Percentiles rank a stretch among this genome's conserved stretches.
phyloP scores from a whole-genome alignment of 352 stramenopile species.

The Globisporangium rhizosaccharum region DNA sequence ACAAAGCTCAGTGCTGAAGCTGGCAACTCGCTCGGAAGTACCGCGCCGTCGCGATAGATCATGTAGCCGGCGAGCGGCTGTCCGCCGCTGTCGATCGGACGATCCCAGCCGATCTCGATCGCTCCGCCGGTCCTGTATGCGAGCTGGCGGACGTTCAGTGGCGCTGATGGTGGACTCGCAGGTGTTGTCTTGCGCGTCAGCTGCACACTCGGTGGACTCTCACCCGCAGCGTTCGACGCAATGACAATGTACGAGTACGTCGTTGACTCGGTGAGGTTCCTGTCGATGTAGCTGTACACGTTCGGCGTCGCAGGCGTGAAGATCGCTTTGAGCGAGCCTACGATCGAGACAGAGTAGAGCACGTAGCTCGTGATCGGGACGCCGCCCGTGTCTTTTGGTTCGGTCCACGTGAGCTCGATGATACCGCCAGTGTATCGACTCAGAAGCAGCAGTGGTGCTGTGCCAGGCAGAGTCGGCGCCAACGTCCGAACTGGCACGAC shows the following conservation, averaged over 20 bases:
- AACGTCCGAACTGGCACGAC: conserved; percentile 11
- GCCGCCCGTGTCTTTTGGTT: conserved; percentile 27
- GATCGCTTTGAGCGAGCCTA: conserved; percentile 14
- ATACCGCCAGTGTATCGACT: conserved; percentile 26
- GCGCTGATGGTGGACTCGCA: conserved; percentile 40
- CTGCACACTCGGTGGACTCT: conserved; percentile 26
- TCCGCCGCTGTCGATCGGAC: conserved; percentile 45
- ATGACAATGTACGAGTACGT: conserved; percentile 44
- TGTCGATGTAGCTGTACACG: conserved; percentile 32
- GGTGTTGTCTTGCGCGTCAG: conserved; percentile 29
- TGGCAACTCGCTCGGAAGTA: conserved; percentile 22
- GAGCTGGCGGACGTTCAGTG: conserved; percentile 36
- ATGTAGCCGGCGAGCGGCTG: conserved; percentile 38
- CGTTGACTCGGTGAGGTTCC: conserved; percentile 39
- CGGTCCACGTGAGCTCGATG: conserved; percentile 27
- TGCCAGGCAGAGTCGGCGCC: conserved; percentile 17
- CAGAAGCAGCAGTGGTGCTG: conserved; percentile 20
- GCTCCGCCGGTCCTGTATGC: conserved; percentile 40
- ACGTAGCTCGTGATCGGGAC: conserved; percentile 25
- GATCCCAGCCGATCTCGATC: conserved; percentile 53
- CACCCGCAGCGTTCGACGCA: conserved; percentile 28
- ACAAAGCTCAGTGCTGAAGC: conserved; percentile 20
- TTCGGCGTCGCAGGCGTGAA: conserved; percentile 18
- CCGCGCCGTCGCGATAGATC: conserved; percentile 42
- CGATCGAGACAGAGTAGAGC: conserved; percentile 18